Evolutionary conservation across 768 basidiomycete genomes (phyloP).

Genomic region (Lactarius akahatsu): DNA sequence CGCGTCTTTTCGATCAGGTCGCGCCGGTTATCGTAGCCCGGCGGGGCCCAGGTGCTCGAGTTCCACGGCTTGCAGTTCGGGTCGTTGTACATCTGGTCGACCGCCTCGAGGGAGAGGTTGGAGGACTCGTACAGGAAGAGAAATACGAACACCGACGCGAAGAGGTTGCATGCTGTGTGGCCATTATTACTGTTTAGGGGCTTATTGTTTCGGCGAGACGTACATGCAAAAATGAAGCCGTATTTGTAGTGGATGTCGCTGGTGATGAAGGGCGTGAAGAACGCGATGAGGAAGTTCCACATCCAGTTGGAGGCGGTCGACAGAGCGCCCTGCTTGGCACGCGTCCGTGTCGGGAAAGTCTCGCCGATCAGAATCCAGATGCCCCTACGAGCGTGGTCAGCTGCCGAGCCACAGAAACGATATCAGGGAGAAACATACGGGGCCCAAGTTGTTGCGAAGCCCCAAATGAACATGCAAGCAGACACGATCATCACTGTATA

Average conservation of each 20-base stretch:
- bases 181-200: no score
- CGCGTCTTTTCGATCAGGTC: slow-evolving; percentile 47
- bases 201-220: slow-evolving; percentile 14
- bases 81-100: slow-evolving; percentile 67
- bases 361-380: slow-evolving; percentile 79
- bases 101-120: slow-evolving; percentile 63
- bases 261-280: slow-evolving; percentile 77
- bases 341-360: slow-evolving; percentile 70
- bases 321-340: slow-evolving; percentile 68
- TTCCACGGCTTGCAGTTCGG: slow-evolving; percentile 66
- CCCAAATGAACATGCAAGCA: slow-evolving; percentile 69
- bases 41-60: slow-evolving; percentile 57
- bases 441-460: slow-evolving; percentile 70
- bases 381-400: slow-evolving; percentile 40
- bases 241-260: slow-evolving; percentile 56
- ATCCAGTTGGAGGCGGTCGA: slow-evolving; percentile 65
- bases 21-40: slow-evolving; percentile 48
- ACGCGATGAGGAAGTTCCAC: slow-evolving; percentile 71
- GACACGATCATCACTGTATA: slow-evolving; percentile 44
- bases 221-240: slow-evolving; percentile 70
- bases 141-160: slow-evolving; percentile 58
- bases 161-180: slow-evolving; percentile 51
- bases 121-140: slow-evolving; percentile 77
- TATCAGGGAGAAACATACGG: slow-evolving; percentile 40
- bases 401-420: neutral